Conservation (phyloP, 331 rosid genomes). For the Quercus lobata region DNA sequence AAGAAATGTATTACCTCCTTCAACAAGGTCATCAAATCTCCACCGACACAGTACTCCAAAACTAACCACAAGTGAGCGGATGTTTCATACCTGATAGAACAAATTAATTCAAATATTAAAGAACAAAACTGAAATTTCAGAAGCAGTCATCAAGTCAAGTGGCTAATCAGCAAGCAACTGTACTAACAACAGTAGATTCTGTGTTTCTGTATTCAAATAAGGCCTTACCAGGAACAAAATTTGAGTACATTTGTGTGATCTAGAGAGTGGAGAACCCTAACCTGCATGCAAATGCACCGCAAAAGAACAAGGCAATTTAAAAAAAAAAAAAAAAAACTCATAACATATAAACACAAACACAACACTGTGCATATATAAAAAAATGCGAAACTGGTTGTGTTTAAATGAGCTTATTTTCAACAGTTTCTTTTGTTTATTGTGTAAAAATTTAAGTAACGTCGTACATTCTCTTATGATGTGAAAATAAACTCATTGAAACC, state of each 20-base stretch:
- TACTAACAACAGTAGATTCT: not conserved
- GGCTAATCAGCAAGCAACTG: not conserved
- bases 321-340: not conserved
- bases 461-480: too few species aligned
- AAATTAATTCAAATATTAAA: not conserved
- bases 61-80: constrained; percentile 98
- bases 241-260: constrained; percentile 77
- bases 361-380: too few species aligned
- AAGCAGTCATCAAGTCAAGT: not conserved
- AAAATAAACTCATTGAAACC: too few species aligned
- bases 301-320: not conserved
- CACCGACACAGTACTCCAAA: constrained; percentile 96
- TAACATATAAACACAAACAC: not conserved
- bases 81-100: constrained; percentile 72
- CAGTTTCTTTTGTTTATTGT: too few species aligned
- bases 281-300: constrained; percentile 43
- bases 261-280: constrained; percentile 81
- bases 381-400: too few species aligned
- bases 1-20: constrained; percentile 59
- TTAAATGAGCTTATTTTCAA: too few species aligned
- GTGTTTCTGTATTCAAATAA: not conserved
- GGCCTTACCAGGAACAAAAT: constrained; percentile 76
- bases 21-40: constrained; percentile 77
- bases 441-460: too few species aligned
- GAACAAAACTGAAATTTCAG: not conserved